These are phyloP conservation scores for Phytophthora boehmeriae DNA, from an alignment of 352 stramenopile genomes.

Conservation along the genomic window DNA sequence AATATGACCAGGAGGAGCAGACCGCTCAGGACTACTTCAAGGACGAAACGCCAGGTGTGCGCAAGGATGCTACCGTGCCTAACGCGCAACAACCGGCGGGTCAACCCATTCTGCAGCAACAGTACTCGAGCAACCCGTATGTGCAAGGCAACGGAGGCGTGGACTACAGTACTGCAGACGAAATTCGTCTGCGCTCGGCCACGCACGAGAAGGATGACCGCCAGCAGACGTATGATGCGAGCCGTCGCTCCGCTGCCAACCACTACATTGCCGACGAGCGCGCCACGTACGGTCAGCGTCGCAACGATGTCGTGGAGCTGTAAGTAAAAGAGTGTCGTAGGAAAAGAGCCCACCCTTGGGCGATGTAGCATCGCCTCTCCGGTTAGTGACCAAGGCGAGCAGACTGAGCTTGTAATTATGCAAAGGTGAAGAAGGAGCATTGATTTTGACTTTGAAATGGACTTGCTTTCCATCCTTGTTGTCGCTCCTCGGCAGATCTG, in stretches of 20 bases:
- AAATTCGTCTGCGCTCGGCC: conserved; percentile 61
- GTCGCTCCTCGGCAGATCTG: neutral
- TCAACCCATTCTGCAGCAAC: conserved; percentile 22
- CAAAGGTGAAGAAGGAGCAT: conserved; percentile 15
- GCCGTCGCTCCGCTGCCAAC: conserved; percentile 43
- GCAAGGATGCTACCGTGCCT: conserved; percentile 34
- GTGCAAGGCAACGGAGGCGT: conserved; percentile 37
- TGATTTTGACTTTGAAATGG: conserved; percentile 13
- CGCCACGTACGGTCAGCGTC: conserved; percentile 46
- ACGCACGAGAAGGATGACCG: conserved; percentile 52
- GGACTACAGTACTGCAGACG: conserved; percentile 47
- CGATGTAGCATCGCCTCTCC: conserved; percentile 3
- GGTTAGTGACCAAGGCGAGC: conserved; percentile 3
- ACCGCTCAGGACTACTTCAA: conserved; percentile 72
- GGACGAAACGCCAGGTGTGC: conserved; percentile 53
- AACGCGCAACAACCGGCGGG: conserved; percentile 27
- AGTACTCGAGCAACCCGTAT: conserved; percentile 47
- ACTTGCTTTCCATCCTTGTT: conserved; percentile 8
- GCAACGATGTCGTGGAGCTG: conserved; percentile 69
- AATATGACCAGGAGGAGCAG: conserved; percentile 66
- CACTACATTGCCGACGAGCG: conserved; percentile 59
- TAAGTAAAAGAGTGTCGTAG: conserved; percentile 30
- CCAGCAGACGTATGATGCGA: conserved; percentile 49
- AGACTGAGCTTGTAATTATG: conserved; percentile 35
- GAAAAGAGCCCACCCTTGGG: conserved; percentile 10